Evolutionary conservation across 305 asterid genomes (phyloP).

Genomic region (Andrographis paniculata): DNA sequence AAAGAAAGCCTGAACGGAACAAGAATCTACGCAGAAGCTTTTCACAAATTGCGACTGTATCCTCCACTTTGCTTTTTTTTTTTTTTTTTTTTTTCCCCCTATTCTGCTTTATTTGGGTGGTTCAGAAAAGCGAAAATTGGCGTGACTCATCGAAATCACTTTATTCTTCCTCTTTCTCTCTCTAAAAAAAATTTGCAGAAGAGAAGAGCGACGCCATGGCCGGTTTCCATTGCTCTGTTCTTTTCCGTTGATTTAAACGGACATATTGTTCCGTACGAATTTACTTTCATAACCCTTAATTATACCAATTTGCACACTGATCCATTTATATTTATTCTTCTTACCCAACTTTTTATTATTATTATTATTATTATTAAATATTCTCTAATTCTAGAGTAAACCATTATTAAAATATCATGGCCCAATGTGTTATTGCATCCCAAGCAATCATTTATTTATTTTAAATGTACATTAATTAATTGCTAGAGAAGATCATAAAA

Average conservation of each 20-base stretch:
- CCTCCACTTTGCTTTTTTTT: slow-evolving; percentile 21
- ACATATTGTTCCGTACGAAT: slow-evolving; percentile 1
- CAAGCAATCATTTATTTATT: too few relatives aligned
- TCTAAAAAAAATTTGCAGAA: slow-evolving; percentile 21
- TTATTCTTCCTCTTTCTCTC: slow-evolving; percentile 19
- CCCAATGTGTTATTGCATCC: too few relatives aligned
- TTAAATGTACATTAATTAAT: too few relatives aligned
- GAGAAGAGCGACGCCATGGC: slow-evolving; percentile 27
- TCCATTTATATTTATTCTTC: too few relatives aligned
- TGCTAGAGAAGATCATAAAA: too few relatives aligned
- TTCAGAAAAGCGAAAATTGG: slow-evolving; percentile 30
- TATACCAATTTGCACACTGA: background rate
- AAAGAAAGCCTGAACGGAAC: slow-evolving; percentile 19
- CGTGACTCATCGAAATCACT: slow-evolving; percentile 31
- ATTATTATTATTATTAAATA: too few relatives aligned
- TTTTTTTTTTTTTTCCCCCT: too few relatives aligned
- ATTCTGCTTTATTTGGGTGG: slow-evolving; percentile 27
- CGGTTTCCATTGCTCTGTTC: background rate
- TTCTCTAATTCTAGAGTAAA: too few relatives aligned
- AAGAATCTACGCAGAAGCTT: slow-evolving; percentile 30
- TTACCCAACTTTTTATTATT: too few relatives aligned
- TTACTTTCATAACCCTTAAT: slow-evolving; percentile 17
- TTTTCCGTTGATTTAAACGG: slow-evolving; percentile 8
- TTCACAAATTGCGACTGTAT: slow-evolving; percentile 21
- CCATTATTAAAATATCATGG: too few relatives aligned